A percentile compares a stretch with the other conserved stretches of the same genome.
Evolutionary conservation across 2,329 filamentous ascomycete genomes (phyloP).

Genomic region (Paraconiothyrium brasiliense): DNA sequence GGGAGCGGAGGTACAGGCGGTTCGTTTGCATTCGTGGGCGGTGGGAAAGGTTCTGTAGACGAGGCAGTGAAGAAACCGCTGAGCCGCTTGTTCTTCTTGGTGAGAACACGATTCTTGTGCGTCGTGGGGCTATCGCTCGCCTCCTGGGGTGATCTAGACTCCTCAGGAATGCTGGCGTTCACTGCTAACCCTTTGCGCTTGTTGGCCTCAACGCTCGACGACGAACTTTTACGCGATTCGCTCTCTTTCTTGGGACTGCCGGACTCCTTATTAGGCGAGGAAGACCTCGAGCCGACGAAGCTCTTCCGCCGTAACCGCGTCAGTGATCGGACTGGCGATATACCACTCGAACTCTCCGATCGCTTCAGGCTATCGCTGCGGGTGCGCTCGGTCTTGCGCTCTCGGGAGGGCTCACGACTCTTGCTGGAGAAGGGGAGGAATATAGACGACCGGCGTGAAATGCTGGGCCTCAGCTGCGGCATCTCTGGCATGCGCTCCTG

Average conservation of each 20-base stretch:
- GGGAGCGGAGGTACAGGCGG: conserved; percentile 54
- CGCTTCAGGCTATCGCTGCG: conserved; percentile 39
- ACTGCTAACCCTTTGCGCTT: conserved; percentile 38
- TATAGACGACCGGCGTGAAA: conserved; percentile 47
- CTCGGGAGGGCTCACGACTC: conserved; percentile 43
- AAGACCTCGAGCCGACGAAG: conserved; percentile 40
- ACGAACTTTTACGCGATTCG: conserved; percentile 29
- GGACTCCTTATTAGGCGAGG: conserved; percentile 34
- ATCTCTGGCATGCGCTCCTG: conserved; percentile 39
- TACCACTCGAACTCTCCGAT: conserved; percentile 30
- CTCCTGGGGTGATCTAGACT: conserved; percentile 31
- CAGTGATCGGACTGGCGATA: conserved; percentile 44
- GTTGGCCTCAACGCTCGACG: conserved; percentile 26
- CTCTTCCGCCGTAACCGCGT: conserved; percentile 49
- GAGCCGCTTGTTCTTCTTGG: conserved; percentile 48
- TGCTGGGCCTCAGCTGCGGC: conserved; percentile 44
- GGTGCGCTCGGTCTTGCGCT: conserved; percentile 40
- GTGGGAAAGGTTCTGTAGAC: conserved; percentile 15
- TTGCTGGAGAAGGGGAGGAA: conserved; percentile 47
- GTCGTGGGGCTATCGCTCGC: conserved; percentile 26
- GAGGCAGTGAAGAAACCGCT: conserved; percentile 44
- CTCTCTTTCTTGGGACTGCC: conserved; percentile 19
- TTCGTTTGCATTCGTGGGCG: conserved; percentile 24
- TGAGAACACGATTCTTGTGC: conserved; percentile 34
- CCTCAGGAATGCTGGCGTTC: conserved; percentile 43